Percentiles rank a stretch among this genome's conserved stretches.
Evolutionary conservation across 2,329 filamentous ascomycete genomes (phyloP).

Genomic region (Tolypocladium sp.): DNA sequence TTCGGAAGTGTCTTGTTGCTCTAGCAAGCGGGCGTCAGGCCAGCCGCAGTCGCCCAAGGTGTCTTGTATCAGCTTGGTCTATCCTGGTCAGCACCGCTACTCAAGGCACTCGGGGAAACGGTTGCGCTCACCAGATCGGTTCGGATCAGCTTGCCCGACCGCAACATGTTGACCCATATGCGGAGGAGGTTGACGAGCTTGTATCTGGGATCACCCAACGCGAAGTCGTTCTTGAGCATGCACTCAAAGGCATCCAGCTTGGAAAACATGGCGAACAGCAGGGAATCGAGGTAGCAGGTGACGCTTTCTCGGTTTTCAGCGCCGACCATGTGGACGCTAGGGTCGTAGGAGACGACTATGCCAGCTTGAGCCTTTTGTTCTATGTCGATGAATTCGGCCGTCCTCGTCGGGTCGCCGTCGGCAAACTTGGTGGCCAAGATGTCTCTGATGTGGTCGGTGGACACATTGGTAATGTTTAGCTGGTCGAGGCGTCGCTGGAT

Average conservation of each 20-base stretch:
- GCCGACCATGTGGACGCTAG: constrained; percentile 64
- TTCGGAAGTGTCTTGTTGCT: constrained; percentile 92
- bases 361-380: constrained; percentile 77
- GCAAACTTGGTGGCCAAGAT: constrained; percentile 54
- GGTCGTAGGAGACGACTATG: constrained; percentile 65
- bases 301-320: constrained; percentile 79
- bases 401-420: constrained; percentile 61
- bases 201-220: constrained; percentile 55
- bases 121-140: constrained; percentile 61
- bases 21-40: constrained; percentile 65
- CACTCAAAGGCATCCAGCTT: constrained; percentile 85
- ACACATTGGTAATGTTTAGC: constrained; percentile 35
- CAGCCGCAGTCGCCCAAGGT: constrained; percentile 80
- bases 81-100: constrained; percentile 8
- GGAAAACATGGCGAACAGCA: constrained; percentile 94
- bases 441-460: constrained; percentile 47
- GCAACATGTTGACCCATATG: constrained; percentile 87
- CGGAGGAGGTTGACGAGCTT: constrained; percentile 71
- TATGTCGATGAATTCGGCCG: constrained; percentile 67
- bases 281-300: constrained; percentile 88
- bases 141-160: constrained; percentile 76
- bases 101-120: not conserved
- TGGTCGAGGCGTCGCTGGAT: constrained; percentile 30
- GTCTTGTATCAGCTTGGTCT: constrained; percentile 79
- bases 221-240: constrained; percentile 74